Conservation (phyloP, 495 filamentous ascomycete species). For the Penicillium simplicissimum region DNA sequence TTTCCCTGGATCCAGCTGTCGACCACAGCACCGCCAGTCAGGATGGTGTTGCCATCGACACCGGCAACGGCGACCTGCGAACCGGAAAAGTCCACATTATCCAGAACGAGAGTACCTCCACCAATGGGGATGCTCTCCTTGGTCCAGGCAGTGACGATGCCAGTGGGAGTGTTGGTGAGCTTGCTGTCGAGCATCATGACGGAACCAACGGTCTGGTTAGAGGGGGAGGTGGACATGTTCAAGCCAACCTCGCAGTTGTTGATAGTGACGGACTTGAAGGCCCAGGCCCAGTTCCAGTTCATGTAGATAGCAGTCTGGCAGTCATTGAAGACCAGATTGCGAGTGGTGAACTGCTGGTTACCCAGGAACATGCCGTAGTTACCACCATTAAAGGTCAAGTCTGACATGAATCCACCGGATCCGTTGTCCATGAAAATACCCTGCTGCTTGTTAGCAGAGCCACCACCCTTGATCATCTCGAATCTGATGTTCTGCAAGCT, state of each 20-base stretch:
- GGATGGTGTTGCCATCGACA: constrained; percentile 55
- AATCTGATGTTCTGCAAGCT: constrained; percentile 89
- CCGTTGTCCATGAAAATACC: constrained; percentile 99
- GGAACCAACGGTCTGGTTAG: constrained; percentile 72
- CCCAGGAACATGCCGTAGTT: constrained; percentile 82
- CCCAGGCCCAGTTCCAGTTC: constrained; percentile 97
- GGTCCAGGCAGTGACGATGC: constrained; percentile 70
- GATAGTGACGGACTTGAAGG: constrained; percentile 77
- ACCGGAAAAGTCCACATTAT: constrained; percentile 79
- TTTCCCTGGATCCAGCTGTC: constrained; percentile 74
- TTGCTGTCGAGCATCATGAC: constrained; percentile 79
- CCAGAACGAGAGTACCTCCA: constrained; percentile 77
- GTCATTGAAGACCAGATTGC: constrained; percentile 86
- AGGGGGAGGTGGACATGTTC: constrained; percentile 70
- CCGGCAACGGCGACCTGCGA: constrained; percentile 55
- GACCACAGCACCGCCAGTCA: constrained; percentile 71
- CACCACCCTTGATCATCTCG: constrained; percentile 77
- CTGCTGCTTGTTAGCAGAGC: constrained; percentile 70
- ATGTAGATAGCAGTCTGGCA: constrained; percentile 86
- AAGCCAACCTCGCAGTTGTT: constrained; percentile 78
- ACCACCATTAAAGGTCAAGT: constrained; percentile 87
- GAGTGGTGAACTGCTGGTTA: constrained; percentile 93
- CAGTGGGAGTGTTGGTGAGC: constrained; percentile 70
- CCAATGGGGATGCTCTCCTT: constrained; percentile 59
- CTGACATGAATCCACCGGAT: constrained; percentile 82